Percentiles rank a stretch among this genome's conserved stretches.
These are phyloP conservation scores for Podospora anserina DNA, from an alignment of 495 filamentous ascomycete genomes.

Conservation along the genomic window DNA sequence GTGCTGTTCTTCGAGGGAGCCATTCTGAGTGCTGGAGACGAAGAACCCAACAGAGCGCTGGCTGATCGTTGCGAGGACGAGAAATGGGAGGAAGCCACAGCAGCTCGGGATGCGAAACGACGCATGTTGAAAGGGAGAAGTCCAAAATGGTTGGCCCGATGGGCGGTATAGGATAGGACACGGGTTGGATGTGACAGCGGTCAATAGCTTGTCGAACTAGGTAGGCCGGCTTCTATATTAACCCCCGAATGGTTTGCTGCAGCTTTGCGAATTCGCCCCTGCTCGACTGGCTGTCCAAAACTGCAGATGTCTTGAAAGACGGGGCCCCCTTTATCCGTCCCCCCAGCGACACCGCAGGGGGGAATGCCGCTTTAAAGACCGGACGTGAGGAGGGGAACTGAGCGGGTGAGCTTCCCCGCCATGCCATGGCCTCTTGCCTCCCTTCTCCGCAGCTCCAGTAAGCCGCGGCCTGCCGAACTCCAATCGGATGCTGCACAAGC, in stretches of 20 bases:
- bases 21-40: slow-evolving; percentile 34
- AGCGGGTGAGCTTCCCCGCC: slow-evolving; percentile 2
- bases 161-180: background rate
- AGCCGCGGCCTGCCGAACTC: slow-evolving; percentile 24
- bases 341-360: slow-evolving; percentile 11
- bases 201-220: background rate
- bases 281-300: background rate
- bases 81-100: slow-evolving; percentile 26
- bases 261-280: background rate
- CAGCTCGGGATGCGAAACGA: slow-evolving; percentile 38
- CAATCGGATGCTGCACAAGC: slow-evolving; percentile 17
- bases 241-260: slow-evolving; percentile 2
- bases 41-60: slow-evolving; percentile 24
- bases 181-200: slow-evolving; percentile 9
- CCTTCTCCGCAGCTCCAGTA: slow-evolving; percentile 10
- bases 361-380: slow-evolving; percentile 3
- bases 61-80: background rate
- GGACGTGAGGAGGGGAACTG: slow-evolving; percentile 15
- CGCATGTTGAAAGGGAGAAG: slow-evolving; percentile 32
- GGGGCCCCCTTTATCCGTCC: slow-evolving; percentile 19
- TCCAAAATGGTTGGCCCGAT: background rate
- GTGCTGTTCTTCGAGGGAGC: slow-evolving; percentile 26
- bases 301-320: background rate
- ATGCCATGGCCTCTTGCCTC: background rate
- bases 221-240: slow-evolving; percentile 11